Evolutionary conservation across 768 basidiomycete genomes (phyloP).

Genomic region (Flagelloscypha sp.): DNA sequence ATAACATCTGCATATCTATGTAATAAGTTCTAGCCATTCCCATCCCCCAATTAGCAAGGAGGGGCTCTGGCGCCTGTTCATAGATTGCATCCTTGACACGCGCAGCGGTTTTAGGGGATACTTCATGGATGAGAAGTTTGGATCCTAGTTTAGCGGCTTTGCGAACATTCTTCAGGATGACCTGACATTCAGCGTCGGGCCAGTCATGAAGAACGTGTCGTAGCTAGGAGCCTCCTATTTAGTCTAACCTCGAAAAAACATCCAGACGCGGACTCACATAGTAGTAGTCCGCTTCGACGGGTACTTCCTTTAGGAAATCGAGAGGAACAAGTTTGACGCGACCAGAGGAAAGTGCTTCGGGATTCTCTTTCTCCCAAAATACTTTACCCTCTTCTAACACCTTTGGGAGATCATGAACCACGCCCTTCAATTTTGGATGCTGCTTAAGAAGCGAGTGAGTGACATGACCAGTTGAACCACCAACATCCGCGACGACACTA

Average conservation of each 20-base stretch:
- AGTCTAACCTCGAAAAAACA: too few species aligned
- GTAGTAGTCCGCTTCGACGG: slow-evolving; percentile 28
- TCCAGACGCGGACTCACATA: slow-evolving; percentile 29
- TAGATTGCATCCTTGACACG: too few species aligned
- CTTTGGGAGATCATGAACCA: slow-evolving; percentile 28
- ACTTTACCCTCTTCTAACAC: slow-evolving; percentile 21
- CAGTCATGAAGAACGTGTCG: too few species aligned
- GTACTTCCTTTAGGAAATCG: slow-evolving; percentile 30
- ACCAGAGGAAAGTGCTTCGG: slow-evolving; percentile 26
- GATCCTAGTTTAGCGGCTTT: slow-evolving; percentile 14
- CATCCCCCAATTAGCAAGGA: slow-evolving; percentile 40
- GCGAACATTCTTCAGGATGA: slow-evolving; percentile 16
- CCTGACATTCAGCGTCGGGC: slow-evolving; percentile 14
- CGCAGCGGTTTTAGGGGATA: background rate
- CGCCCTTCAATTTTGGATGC: slow-evolving; percentile 26
- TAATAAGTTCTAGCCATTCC: slow-evolving; percentile 32
- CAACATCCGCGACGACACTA: slow-evolving; percentile 31
- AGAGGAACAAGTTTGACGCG: slow-evolving; percentile 28
- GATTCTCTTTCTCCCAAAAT: slow-evolving; percentile 25
- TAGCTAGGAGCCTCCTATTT: too few species aligned
- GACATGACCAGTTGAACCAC: slow-evolving; percentile 31
- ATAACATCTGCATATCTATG: slow-evolving; percentile 40
- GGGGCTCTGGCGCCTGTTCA: slow-evolving; percentile 32
- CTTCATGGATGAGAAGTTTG: slow-evolving; percentile 12
- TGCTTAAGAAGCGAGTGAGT: slow-evolving; percentile 23